Evolutionary conservation across 2,329 filamentous ascomycete genomes (phyloP).

Genomic region (Rutstroemia sydowiana): DNA sequence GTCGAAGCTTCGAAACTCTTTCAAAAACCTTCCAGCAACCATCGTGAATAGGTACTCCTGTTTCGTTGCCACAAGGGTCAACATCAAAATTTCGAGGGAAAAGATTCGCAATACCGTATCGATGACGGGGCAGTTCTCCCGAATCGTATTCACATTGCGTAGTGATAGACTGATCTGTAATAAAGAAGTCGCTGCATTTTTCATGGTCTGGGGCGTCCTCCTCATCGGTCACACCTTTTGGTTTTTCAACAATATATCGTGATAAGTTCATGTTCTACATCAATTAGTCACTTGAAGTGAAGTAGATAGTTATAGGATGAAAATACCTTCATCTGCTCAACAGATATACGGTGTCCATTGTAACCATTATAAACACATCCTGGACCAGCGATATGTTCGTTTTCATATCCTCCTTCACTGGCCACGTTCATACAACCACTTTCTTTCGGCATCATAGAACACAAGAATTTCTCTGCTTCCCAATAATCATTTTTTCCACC

Average conservation of each 20-base stretch:
- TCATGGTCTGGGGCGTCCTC: slow-evolving; percentile 6
- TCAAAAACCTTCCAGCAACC: slow-evolving; percentile 17
- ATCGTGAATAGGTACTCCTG: slow-evolving; percentile 10
- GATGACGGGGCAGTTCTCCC: background rate
- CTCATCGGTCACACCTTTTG: background rate
- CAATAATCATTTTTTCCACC: background rate
- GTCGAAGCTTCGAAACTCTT: slow-evolving; percentile 6
- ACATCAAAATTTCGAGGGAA: slow-evolving; percentile 1
- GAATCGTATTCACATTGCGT: background rate
- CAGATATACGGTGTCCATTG: background rate
- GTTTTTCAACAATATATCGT: slow-evolving; percentile 12
- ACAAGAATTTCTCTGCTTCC: background rate
- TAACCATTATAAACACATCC: background rate
- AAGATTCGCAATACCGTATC: slow-evolving; percentile 2
- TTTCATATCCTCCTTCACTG: background rate
- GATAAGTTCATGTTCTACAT: background rate
- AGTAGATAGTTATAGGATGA: background rate
- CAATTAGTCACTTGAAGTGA: background rate
- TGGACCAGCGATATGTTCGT: background rate
- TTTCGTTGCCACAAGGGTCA: background rate
- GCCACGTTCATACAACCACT: background rate
- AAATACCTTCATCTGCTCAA: background rate
- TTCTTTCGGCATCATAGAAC: background rate
- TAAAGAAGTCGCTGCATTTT: slow-evolving; percentile 9
- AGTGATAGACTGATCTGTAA: slow-evolving; percentile 6